Percentiles rank a stretch among this genome's conserved stretches.
These are phyloP conservation scores for Cutaneotrichosporon sp. DNA, from an alignment of 1,284 basidiomycete genomes.

Conservation along the genomic window DNA sequence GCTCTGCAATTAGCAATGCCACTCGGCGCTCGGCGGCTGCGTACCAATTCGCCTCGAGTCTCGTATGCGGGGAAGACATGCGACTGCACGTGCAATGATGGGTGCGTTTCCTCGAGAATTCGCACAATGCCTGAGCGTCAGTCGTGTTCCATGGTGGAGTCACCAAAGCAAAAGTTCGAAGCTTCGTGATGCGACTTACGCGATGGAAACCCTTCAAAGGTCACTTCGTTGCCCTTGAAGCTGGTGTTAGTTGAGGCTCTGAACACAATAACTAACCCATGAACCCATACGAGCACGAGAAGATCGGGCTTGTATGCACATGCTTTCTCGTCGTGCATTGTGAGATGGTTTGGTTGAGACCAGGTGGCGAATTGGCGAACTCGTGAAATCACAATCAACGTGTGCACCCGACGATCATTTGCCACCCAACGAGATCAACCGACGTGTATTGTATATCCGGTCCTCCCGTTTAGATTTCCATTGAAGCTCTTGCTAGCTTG, in stretches of 20 bases:
- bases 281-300: conserved; percentile 48
- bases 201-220: conserved; percentile 48
- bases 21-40: conserved; percentile 30
- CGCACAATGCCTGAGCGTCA: conserved; percentile 63
- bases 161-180: not conserved
- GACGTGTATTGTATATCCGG: no score
- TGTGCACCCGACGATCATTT: no score
- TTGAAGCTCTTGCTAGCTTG: not conserved
- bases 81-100: conserved; percentile 59
- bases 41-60: conserved; percentile 81
- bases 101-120: conserved; percentile 56
- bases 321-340: not conserved
- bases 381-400: no score
- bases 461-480: conserved; percentile 7
- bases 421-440: conserved; percentile 1
- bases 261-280: conserved; percentile 36
- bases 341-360: not conserved
- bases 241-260: conserved; percentile 22
- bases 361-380: not conserved
- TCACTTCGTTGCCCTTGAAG: conserved; percentile 50
- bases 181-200: conserved; percentile 18
- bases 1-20: conserved; percentile 51
- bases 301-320: conserved; percentile 32
- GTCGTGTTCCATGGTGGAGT: no score
- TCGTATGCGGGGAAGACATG: conserved; percentile 85